phyloP scores from a whole-genome alignment of 805 yeast genomes.

The Candida maris region DNA sequence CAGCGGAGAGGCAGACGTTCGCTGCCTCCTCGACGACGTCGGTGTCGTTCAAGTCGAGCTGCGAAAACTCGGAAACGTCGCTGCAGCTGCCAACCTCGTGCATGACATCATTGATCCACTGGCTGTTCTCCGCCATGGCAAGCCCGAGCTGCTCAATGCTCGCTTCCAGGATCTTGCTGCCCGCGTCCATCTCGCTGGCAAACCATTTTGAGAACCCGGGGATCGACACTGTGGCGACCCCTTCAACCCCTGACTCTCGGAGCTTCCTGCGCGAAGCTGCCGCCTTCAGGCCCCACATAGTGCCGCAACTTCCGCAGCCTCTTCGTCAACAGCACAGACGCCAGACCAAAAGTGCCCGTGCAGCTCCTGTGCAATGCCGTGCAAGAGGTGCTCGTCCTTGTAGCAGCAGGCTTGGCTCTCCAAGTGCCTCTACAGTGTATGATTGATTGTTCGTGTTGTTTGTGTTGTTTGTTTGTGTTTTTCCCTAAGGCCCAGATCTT shows the following conservation, averaged over 20 bases:
- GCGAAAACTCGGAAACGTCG: slow-evolving; percentile 11
- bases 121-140: slow-evolving; percentile 24
- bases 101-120: slow-evolving; percentile 31
- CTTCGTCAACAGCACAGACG: too few relatives aligned
- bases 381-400: too few relatives aligned
- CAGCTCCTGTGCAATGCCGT: too few relatives aligned
- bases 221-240: slow-evolving; percentile 12
- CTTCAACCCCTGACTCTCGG: slow-evolving; percentile 7
- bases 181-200: slow-evolving; percentile 27
- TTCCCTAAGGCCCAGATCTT: too few relatives aligned
- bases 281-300: slow-evolving; percentile 31
- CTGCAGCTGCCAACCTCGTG: slow-evolving; percentile 16
- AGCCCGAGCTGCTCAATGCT: slow-evolving; percentile 23
- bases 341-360: too few relatives aligned
- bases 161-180: slow-evolving; percentile 23
- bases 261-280: slow-evolving; percentile 16
- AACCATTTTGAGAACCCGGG: slow-evolving; percentile 35
- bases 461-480: too few relatives aligned
- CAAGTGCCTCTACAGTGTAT: too few relatives aligned
- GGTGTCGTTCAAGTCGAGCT: slow-evolving; percentile 4
- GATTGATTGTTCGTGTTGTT: too few relatives aligned
- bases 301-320: too few relatives aligned
- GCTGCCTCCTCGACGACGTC: neutral
- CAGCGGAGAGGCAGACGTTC: neutral
- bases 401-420: too few relatives aligned